phyloP scores from a whole-genome alignment of 2,329 filamentous ascomycete species.

The Cercospora zeina region DNA sequence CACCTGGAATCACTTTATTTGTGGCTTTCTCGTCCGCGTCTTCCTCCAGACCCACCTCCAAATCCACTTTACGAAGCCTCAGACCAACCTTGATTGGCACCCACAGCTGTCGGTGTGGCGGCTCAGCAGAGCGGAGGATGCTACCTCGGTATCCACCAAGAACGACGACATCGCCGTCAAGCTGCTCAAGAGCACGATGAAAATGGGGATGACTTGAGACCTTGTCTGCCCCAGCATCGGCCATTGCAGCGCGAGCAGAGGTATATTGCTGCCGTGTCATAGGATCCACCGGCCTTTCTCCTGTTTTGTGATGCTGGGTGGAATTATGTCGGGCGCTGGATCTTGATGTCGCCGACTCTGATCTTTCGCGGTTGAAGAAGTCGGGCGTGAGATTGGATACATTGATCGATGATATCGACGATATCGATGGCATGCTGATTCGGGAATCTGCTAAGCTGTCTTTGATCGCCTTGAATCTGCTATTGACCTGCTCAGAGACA shows the following conservation, averaged over 20 bases:
- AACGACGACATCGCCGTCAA: conserved; percentile 83
- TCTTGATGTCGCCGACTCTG: conserved; percentile 28
- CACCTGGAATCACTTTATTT: conserved; percentile 77
- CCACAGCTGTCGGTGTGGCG: conserved; percentile 86
- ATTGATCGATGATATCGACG: conserved; percentile 52
- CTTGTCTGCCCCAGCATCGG: conserved; percentile 28
- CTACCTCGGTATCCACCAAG: conserved; percentile 91
- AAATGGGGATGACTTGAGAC: conserved; percentile 52
- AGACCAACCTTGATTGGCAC: conserved; percentile 90
- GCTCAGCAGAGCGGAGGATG: conserved; percentile 77
- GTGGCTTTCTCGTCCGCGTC: conserved; percentile 84
- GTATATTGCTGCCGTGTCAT: conserved; percentile 33
- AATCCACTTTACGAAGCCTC: conserved; percentile 85
- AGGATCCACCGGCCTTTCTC: conserved; percentile 31
- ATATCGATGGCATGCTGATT: conserved; percentile 59
- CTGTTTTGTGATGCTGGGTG: conserved; percentile 10
- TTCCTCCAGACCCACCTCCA: conserved; percentile 75
- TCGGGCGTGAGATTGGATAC: conserved; percentile 35
- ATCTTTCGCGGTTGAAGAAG: conserved; percentile 36
- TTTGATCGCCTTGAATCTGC: conserved; percentile 82
- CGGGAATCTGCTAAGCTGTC: conserved; percentile 84
- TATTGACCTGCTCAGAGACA: conserved; percentile 82
- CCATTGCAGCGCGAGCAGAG: conserved; percentile 29
- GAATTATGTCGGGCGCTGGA: background rate
- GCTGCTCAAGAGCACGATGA: conserved; percentile 60